phyloP scores from a whole-genome alignment of 805 yeast species.

The Teunomyces atbi region DNA sequence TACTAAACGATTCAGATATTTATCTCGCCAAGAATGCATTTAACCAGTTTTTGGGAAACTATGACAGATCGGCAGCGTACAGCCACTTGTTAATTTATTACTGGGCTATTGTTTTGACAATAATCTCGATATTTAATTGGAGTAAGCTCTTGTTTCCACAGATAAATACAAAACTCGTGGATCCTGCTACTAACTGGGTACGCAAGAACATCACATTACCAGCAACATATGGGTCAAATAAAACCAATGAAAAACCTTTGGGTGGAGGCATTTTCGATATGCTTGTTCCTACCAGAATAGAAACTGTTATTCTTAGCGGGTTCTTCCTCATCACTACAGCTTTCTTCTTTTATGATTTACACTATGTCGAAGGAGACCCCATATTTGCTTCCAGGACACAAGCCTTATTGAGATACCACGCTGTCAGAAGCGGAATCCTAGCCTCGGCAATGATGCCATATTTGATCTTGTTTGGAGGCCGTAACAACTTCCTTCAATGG shows the following conservation, averaged over 20 bases:
- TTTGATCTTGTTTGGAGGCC: constrained; percentile 33
- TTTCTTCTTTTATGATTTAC: constrained; percentile 16
- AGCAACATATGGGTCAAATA: constrained; percentile 29
- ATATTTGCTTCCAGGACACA: constrained; percentile 14
- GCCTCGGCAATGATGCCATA: constrained; percentile 30
- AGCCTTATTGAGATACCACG: constrained; percentile 22
- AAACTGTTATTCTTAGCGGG: constrained; percentile 8
- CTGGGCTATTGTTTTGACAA: constrained; percentile 29
- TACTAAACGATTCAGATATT: constrained; percentile 21
- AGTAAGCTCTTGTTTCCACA: constrained; percentile 26
- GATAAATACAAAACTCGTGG: constrained; percentile 17
- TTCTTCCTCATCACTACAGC: constrained; percentile 5
- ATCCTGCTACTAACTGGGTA: constrained; percentile 28
- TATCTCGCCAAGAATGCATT: constrained; percentile 23
- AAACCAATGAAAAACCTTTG: constrained; percentile 26
- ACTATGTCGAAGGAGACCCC: constrained; percentile 24
- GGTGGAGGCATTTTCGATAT: constrained; percentile 22
- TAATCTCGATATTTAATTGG: constrained; percentile 34
- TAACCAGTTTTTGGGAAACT: constrained; percentile 40
- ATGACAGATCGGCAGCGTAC: constrained; percentile 37
- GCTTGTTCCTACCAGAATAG: constrained; percentile 21
- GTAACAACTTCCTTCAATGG: constrained; percentile 38
- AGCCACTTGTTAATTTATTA: constrained; percentile 28
- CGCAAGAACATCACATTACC: constrained; percentile 39
- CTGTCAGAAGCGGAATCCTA: constrained; percentile 19